Base-by-base conservation (phyloP, 345 rosid species). In the Trapa bicornis region DNA sequence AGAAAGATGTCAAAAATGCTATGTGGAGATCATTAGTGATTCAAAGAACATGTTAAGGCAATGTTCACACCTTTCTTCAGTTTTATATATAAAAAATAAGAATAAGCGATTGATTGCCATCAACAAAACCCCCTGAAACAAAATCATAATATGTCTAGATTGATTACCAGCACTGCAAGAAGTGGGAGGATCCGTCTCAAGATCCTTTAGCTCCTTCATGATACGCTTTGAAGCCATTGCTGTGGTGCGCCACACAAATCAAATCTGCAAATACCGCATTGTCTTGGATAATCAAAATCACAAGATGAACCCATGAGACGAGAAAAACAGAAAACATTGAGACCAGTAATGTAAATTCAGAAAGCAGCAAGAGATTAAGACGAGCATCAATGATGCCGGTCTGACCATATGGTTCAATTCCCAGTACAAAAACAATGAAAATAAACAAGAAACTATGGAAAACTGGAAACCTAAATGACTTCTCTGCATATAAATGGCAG, bases 91-190 rank as follows among this genome's bases (percentile, higher is more conserved):
- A 22, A 22, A 22, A 22, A 22, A 22, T 22, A 22, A 22, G 29
- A 22, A 22, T 22, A 22, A 22, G 29, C 29, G 29, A 22, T 42
- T 42, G 45, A 42, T 42, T 42, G 45, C 45, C 8, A 29, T 57
- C 61, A 29, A 29, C 3, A 1, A 32, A 52, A 2, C 32, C 0
- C 61, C 32, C 8, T 14, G 1, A 32, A 22, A 32, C 11, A 57
- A 29, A 22, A 5, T 29, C 14, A 11, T 29, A 17, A 16, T 3
- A 15, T 52, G 57, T 16, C 17, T 16, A n/a, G 1, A 50, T 2
- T 16, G 56, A n/a, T 50, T 52, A 57, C 61, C 36, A 29, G 61
- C 61, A 32, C 61, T 57, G 61, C 61, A 57, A 5, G 61, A 57
- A 32, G 37, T 57, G 37, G 61, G 61, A 57, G 61, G 61, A 8